A percentile compares a stretch with the other conserved stretches of the same genome.
Evolutionary conservation across 164 flowering plant genomes (phyloP).

Genomic region (Stephania cephalantha): DNA sequence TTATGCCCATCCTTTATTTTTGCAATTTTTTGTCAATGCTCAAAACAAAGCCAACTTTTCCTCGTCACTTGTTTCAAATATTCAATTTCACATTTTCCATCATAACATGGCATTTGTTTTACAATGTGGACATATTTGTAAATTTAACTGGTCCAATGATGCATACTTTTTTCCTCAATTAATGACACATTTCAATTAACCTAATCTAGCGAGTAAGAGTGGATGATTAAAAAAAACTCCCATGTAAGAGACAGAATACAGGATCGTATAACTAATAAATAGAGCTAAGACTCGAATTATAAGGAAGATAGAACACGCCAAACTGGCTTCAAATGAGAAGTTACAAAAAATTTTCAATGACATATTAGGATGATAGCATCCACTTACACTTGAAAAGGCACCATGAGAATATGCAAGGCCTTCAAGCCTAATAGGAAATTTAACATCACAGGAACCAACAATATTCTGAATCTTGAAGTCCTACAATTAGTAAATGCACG

Average conservation of each 20-base stretch:
- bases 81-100: too few relatives aligned
- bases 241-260: neutral
- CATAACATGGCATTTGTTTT: too few relatives aligned
- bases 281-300: neutral
- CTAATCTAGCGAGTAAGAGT: too few relatives aligned
- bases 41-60: too few relatives aligned
- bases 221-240: neutral
- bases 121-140: too few relatives aligned
- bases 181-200: too few relatives aligned
- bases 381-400: conserved; percentile 80
- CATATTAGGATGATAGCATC: neutral
- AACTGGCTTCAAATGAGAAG: neutral
- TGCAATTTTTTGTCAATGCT: too few relatives aligned
- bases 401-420: conserved; percentile 76
- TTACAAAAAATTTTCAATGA: neutral
- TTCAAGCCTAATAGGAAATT: conserved; percentile 88
- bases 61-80: too few relatives aligned
- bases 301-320: neutral
- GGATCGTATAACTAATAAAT: neutral
- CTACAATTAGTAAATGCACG: conserved; percentile 25
- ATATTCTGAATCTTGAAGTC: conserved; percentile 92
- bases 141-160: too few relatives aligned
- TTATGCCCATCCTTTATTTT: too few relatives aligned
- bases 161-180: too few relatives aligned
- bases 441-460: conserved; percentile 92